Conservation (phyloP, 345 rosid species). For the Citrus hindsii region DNA sequence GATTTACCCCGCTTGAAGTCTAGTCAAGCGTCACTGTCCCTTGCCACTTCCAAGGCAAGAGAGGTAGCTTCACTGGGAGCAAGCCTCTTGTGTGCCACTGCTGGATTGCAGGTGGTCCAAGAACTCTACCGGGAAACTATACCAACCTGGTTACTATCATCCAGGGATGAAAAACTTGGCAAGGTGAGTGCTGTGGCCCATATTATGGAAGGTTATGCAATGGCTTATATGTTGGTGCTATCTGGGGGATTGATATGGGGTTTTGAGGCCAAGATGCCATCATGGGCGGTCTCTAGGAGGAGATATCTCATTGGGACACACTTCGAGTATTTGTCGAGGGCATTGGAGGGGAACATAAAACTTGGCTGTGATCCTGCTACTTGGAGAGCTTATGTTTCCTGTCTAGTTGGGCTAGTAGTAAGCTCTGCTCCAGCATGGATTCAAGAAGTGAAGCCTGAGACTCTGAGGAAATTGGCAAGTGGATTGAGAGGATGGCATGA, state of each 20-base stretch:
- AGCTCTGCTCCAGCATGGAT: slow-evolving; percentile 53
- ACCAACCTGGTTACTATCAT: slow-evolving; percentile 56
- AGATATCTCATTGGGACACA: slow-evolving; percentile 30
- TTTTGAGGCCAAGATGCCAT: slow-evolving; percentile 19
- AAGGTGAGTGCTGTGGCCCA: slow-evolving; percentile 29
- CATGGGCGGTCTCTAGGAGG: slow-evolving; percentile 31
- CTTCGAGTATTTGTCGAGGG: slow-evolving; percentile 49
- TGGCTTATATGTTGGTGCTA: slow-evolving; percentile 45
- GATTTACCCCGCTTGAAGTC: slow-evolving; percentile 36
- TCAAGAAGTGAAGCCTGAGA: slow-evolving; percentile 41
- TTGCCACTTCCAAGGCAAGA: slow-evolving; percentile 40
- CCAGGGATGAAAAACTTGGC: slow-evolving; percentile 25
- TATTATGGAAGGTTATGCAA: slow-evolving; percentile 49
- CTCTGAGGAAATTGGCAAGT: slow-evolving; percentile 41
- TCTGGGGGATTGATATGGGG: slow-evolving; percentile 47
- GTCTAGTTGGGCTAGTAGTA: slow-evolving; percentile 43
- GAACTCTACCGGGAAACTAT: slow-evolving; percentile 44
- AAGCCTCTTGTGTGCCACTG: slow-evolving; percentile 49
- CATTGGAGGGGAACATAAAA: slow-evolving; percentile 43
- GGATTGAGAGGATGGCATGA: slow-evolving; percentile 57
- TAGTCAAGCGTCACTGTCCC: slow-evolving; percentile 41
- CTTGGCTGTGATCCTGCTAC: slow-evolving; percentile 52
- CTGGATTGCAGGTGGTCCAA: slow-evolving; percentile 44
- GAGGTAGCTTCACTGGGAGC: slow-evolving; percentile 58
- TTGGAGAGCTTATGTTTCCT: slow-evolving; percentile 60